Percentiles rank a stretch among this genome's conserved stretches.
Conservation (phyloP, 2,329 filamentous ascomycete genomes). For the Cladosporium halotolerans region DNA sequence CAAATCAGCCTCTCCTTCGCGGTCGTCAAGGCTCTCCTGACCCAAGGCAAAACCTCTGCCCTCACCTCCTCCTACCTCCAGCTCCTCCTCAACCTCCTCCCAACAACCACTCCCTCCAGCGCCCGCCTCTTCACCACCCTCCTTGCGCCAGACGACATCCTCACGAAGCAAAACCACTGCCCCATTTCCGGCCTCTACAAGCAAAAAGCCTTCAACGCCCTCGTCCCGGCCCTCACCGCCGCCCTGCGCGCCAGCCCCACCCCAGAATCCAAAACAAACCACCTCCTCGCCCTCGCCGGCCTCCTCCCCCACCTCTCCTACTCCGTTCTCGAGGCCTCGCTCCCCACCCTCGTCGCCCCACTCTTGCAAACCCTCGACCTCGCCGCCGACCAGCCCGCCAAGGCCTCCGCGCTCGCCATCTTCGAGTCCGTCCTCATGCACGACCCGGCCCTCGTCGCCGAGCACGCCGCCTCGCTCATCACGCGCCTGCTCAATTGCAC, state of each 20-base stretch:
- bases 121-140: constrained; percentile 55
- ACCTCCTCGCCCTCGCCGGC: constrained; percentile 57
- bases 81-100: constrained; percentile 45
- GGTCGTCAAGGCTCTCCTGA: constrained; percentile 53
- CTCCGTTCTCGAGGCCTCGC: constrained; percentile 53
- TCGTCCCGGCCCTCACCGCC: constrained; percentile 51
- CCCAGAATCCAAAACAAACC: constrained; percentile 48
- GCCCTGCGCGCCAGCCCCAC: constrained; percentile 42
- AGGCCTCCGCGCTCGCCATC: constrained; percentile 54
- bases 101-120: constrained; percentile 39
- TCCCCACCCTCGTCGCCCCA: constrained; percentile 52
- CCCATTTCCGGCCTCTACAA: constrained; percentile 56
- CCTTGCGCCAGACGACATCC: constrained; percentile 54
- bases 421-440: constrained; percentile 53
- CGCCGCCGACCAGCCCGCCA: constrained; percentile 46
- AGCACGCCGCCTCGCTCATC: constrained; percentile 53
- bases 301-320: constrained; percentile 56
- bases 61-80: constrained; percentile 38
- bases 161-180: constrained; percentile 56
- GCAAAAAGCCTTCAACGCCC: constrained; percentile 56
- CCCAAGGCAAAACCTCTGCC: constrained; percentile 46
- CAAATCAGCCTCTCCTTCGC: constrained; percentile 54
- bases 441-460: constrained; percentile 47
- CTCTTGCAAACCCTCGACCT: constrained; percentile 57
- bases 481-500: constrained; percentile 48